Base-by-base conservation (phyloP, 75 land plant genomes). In the Gnetum montanum region DNA sequence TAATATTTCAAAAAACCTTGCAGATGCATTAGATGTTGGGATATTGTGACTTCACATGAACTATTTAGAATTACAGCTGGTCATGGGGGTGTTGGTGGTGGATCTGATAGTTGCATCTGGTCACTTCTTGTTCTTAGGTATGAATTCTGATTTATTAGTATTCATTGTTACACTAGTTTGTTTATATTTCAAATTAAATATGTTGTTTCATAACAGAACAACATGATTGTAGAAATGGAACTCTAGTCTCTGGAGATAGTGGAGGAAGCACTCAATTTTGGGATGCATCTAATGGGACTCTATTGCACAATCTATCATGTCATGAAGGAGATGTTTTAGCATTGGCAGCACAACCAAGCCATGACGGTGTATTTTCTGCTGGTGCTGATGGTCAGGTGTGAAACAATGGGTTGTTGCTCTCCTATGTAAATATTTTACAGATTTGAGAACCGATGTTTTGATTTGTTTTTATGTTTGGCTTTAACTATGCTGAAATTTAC, bases 381-480 rank as follows among this genome's bases (percentile, higher is more conserved):
- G 99, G 99, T 34, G 80, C 92, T 52, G 99, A 95, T 70, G 92
- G 97, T 15, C 88, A 90, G 89, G 99, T 90, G 61, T 56, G 36
- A 6, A 57, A 51, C n/a, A n/a, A n/a, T n/a, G n/a, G n/a, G n/a
- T n/a, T n/a, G n/a, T n/a, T n/a, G n/a, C n/a, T n/a, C n/a, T n/a
- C n/a, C n/a, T n/a, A n/a, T n/a, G n/a, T n/a, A n/a, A n/a, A n/a
- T n/a, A n/a, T n/a, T n/a, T n/a, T n/a, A n/a, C n/a, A n/a, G n/a
- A n/a, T n/a, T n/a, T n/a, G n/a, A n/a, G n/a, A n/a, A n/a, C n/a
- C n/a, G n/a, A n/a, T 20, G 25, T 6, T 46, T 22, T 46, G 24
- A 8, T 0, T 45, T 45, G 7, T 22, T 22, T 22, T 46, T 22
- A 46, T 22, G 24, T 46, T 46, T 46, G 20, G n/a, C n/a, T n/a